These are phyloP conservation scores for Pyrenophora seminiperda DNA, from an alignment of 2,329 filamentous ascomycete genomes.

Conservation along the genomic window DNA sequence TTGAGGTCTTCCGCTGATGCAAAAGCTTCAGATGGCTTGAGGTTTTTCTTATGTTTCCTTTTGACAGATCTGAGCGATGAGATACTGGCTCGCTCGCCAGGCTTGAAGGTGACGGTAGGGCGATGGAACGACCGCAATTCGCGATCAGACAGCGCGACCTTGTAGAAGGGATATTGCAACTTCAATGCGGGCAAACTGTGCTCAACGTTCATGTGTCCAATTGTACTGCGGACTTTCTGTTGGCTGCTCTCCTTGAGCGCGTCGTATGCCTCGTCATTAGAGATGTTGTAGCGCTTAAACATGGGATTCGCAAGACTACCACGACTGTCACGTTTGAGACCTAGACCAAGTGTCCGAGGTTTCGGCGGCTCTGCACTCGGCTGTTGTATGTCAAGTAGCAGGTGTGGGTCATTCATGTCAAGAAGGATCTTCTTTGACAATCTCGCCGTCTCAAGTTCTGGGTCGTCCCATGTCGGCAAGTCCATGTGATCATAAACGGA, in stretches of 20 bases:
- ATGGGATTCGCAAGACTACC: constrained; percentile 74
- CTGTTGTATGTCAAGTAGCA: constrained; percentile 80
- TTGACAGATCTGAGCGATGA: constrained; percentile 72
- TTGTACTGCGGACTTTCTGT: constrained; percentile 89
- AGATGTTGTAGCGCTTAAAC: constrained; percentile 86
- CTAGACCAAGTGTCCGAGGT: constrained; percentile 53
- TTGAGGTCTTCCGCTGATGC: constrained; percentile 80
- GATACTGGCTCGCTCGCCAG: constrained; percentile 73
- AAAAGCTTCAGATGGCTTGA: constrained; percentile 78
- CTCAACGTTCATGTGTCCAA: constrained; percentile 90
- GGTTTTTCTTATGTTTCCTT: constrained; percentile 78
- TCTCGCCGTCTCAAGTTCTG: constrained; percentile 72
- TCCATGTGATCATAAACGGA: constrained; percentile 46
- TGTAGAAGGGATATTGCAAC: constrained; percentile 95
- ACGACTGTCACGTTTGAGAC: constrained; percentile 69
- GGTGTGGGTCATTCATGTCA: constrained; percentile 84
- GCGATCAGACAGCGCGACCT: constrained; percentile 75
- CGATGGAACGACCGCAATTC: constrained; percentile 84
- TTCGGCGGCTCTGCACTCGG: constrained; percentile 67
- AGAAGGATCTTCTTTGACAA: constrained; percentile 79
- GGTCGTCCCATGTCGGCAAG: constrained; percentile 76
- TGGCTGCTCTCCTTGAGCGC: constrained; percentile 95
- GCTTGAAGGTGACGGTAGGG: constrained; percentile 74
- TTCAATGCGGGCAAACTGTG: constrained; percentile 91
- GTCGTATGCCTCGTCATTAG: constrained; percentile 95